Evolutionary conservation across 192 early-diverging fungal genomes (phyloP).

Genomic region (Coemansia sp.): DNA sequence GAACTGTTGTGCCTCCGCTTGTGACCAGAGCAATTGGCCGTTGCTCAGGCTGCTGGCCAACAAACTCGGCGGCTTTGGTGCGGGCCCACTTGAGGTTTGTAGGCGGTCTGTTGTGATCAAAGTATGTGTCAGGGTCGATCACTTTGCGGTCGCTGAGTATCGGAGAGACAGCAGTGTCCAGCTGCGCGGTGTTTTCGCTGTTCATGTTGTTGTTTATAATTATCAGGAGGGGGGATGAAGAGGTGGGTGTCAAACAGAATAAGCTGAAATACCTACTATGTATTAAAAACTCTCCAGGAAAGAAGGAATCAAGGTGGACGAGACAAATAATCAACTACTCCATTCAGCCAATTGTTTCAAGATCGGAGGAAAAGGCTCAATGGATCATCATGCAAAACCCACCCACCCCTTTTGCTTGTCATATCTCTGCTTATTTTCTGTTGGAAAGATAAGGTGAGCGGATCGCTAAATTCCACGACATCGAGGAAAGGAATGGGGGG

Average conservation of each 20-base stretch:
- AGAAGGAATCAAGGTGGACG: neutral
- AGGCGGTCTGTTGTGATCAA: slow-evolving; percentile 71
- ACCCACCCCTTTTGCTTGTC: no score
- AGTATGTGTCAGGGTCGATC: slow-evolving; percentile 78
- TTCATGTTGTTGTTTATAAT: neutral
- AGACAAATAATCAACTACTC: neutral
- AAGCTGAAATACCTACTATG: no score
- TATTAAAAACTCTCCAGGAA: neutral
- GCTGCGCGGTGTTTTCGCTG: neutral
- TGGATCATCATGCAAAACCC: no score
- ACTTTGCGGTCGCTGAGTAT: slow-evolving; percentile 14
- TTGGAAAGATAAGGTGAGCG: neutral
- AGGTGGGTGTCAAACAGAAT: no score
- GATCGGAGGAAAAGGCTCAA: no score
- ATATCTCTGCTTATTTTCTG: no score
- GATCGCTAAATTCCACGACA: neutral
- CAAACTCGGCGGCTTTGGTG: slow-evolving; percentile 60
- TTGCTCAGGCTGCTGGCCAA: slow-evolving; percentile 56
- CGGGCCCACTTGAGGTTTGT: slow-evolving; percentile 63
- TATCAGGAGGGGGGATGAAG: no score
- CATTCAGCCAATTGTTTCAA: no score
- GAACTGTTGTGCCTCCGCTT: slow-evolving; percentile 95
- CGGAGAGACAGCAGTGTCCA: neutral
- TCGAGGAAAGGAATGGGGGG: neutral
- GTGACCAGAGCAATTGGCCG: slow-evolving; percentile 86